Conservation (phyloP, 2,329 filamentous ascomycete species). For the Eurotiales sp. region DNA sequence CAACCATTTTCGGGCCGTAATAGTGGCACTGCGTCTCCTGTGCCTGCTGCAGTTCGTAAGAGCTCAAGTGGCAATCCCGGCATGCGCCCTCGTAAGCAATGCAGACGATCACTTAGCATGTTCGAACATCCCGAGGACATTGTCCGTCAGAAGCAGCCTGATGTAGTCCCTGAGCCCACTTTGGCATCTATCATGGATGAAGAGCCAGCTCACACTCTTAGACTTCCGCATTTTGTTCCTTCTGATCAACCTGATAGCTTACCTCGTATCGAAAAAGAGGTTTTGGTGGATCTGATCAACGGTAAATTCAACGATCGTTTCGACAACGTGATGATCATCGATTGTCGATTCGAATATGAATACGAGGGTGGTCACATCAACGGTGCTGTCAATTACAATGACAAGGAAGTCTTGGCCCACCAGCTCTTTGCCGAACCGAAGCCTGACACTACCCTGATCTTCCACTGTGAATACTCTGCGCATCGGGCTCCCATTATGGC, state of each 20-base stretch:
- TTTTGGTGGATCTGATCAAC: slow-evolving; percentile 81
- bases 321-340: slow-evolving; percentile 80
- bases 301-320: slow-evolving; percentile 74
- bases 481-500: slow-evolving; percentile 96
- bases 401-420: slow-evolving; percentile 79
- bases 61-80: slow-evolving; percentile 60
- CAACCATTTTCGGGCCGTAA: slow-evolving; percentile 62
- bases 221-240: slow-evolving; percentile 78
- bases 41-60: slow-evolving; percentile 62
- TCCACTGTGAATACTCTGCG: slow-evolving; percentile 98
- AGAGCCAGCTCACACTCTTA: slow-evolving; percentile 68
- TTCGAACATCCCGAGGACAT: slow-evolving; percentile 89
- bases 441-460: slow-evolving; percentile 75
- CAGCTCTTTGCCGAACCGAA: slow-evolving; percentile 71
- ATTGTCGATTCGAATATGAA: slow-evolving; percentile 98
- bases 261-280: slow-evolving; percentile 78
- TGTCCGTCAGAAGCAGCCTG: slow-evolving; percentile 71
- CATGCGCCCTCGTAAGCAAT: slow-evolving; percentile 77
- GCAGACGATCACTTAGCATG: slow-evolving; percentile 93
- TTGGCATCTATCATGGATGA: slow-evolving; percentile 78
- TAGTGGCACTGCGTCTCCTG: slow-evolving; percentile 70
- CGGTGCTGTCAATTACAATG: slow-evolving; percentile 91
- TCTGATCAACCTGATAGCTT: slow-evolving; percentile 80
- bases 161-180: slow-evolving; percentile 50
- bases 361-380: slow-evolving; percentile 95